Evolutionary conservation across 176 grass and related monocot species (phyloP), one percentile per base, ranked within the genome.

Genomic region (Tillandsia fasciculata): DNA sequence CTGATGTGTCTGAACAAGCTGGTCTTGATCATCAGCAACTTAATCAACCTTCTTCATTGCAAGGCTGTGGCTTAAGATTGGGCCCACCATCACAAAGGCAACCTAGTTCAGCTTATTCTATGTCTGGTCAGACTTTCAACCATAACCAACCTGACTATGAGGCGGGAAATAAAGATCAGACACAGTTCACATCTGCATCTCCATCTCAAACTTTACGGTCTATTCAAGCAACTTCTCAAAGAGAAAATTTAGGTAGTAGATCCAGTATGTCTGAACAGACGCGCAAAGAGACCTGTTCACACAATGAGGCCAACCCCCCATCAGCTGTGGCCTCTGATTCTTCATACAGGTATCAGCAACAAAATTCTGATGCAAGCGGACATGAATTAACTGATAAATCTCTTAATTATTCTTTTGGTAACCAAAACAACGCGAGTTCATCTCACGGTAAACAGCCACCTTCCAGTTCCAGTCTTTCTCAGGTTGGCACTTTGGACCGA

Each of bases 41-140:
- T 67, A 76, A 87, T 33, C 87, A 89, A 24, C 57, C 76, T 84
- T 82, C 85, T 76, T 4, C 49, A 3, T 27, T 85, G 76, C 89
- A 90, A 83, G 76, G 65, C 64, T 87, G 84, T 87, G 89, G 89
- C 26, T 81, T 96, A 77, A 82, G 89, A 82, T 59, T 90, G 64
- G 84, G 81, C 14, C 93, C 79, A 57, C 86, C 86, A 77, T 90
- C 86, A 48, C 93, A 97, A 78, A 65, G 68, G 1, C 89, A 89
- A 51, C 70, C 81, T 51, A 69, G 68, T 74, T 58, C 83, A 24
- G 79, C 76, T 42, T 72, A 85, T 77, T 72, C 73, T 61, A 78
- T 83, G 72, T 71, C 87, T 66, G 74, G n/a, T 85, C 76, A 80
- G 12, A 70, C 73, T 66, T 83, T 79, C 54, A 8, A 18, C 56